These are phyloP conservation scores for Salvia hispanica DNA, from an alignment of 257 asterid species.

Conservation along the genomic window DNA sequence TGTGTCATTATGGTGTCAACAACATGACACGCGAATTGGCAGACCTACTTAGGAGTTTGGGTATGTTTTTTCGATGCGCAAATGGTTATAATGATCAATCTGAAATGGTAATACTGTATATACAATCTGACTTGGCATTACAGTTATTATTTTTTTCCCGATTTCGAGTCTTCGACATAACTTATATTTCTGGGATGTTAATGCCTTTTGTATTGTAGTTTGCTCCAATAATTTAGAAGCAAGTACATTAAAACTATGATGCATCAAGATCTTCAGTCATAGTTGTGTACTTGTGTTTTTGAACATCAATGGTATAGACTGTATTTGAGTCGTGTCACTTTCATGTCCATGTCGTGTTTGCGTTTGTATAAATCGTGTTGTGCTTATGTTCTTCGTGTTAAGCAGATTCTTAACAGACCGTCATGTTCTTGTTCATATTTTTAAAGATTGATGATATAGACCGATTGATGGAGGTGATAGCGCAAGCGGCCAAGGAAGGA, in stretches of 20 bases:
- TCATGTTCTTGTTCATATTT: background rate
- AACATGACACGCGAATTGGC: no score
- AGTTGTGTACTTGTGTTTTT: no score
- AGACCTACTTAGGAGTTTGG: no score
- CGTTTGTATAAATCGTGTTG: no score
- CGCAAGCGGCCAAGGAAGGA: slow-evolving; percentile 89
- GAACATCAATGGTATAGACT: slow-evolving; percentile 56
- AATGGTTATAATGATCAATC: background rate
- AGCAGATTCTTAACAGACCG: no score
- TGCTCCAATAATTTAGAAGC: background rate
- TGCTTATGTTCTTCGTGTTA: no score
- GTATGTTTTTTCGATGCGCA: no score
- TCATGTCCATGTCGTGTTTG: no score
- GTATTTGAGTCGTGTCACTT: background rate
- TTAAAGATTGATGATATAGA: slow-evolving; percentile 75
- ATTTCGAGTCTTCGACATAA: background rate
- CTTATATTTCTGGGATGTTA: background rate
- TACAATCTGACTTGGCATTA: no score
- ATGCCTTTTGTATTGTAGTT: background rate
- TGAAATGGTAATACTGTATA: background rate
- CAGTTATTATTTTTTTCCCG: background rate
- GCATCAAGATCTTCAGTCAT: background rate
- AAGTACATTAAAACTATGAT: background rate
- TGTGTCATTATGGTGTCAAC: background rate
- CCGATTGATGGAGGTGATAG: slow-evolving; percentile 67